Evolutionary conservation across 768 basidiomycete species (phyloP).

Genomic region (Boletus rex-veris): DNA sequence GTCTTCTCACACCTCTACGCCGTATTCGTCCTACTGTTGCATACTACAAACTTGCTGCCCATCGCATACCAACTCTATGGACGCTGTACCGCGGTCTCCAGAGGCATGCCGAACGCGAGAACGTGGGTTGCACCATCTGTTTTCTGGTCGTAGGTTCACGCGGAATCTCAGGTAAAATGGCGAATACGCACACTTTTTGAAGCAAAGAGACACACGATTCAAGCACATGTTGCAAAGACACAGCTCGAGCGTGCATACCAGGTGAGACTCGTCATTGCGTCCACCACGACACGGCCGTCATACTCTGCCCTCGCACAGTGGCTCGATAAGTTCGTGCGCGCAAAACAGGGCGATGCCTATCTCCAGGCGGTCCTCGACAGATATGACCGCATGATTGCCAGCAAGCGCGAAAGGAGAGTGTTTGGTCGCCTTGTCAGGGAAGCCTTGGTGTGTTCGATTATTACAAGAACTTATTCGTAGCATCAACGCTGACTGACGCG

Average conservation of each 20-base stretch:
- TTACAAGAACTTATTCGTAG: background rate
- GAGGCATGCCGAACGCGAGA: constrained; percentile 48
- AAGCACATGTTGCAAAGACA: constrained; percentile 44
- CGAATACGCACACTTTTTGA: constrained; percentile 55
- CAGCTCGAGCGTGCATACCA: constrained; percentile 53
- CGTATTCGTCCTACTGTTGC: constrained; percentile 59
- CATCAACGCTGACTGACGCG: background rate
- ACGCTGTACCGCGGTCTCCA: constrained; percentile 69
- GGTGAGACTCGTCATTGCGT: constrained; percentile 34
- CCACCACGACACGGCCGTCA: background rate
- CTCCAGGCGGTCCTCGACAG: constrained; percentile 46
- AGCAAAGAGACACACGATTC: constrained; percentile 49
- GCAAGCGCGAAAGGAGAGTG: constrained; percentile 45
- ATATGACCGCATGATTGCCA: constrained; percentile 56
- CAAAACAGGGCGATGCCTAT: constrained; percentile 50
- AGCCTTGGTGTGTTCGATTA: constrained; percentile 44
- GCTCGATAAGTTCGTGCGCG: constrained; percentile 53
- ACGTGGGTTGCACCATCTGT: constrained; percentile 37
- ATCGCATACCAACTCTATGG: constrained; percentile 78
- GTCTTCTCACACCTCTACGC: constrained; percentile 52
- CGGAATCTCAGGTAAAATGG: constrained; percentile 47
- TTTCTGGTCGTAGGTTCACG: background rate
- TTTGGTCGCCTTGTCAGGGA: constrained; percentile 46
- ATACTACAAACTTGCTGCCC: constrained; percentile 66
- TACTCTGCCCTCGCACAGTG: constrained; percentile 35